phyloP scores from a whole-genome alignment of 441 rosid genomes.

The Biscutella laevigata region DNA sequence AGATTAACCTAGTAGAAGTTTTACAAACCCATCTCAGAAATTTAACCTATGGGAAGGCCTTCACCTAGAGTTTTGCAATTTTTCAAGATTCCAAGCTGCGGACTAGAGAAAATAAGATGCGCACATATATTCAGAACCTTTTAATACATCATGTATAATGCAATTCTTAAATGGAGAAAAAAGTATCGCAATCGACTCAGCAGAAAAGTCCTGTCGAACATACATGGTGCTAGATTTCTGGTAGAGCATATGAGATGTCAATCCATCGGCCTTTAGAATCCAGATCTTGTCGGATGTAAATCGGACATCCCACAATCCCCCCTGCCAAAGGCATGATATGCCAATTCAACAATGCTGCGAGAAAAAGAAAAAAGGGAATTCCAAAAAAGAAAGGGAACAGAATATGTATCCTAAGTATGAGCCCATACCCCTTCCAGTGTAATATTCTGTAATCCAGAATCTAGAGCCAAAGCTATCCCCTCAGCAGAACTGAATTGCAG shows the following conservation, averaged over 20 bases:
- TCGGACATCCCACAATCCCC: slow-evolving; percentile 63
- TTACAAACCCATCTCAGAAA: slow-evolving; percentile 6
- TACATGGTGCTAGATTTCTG: slow-evolving; percentile 39
- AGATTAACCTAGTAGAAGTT: neutral
- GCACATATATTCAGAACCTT: neutral
- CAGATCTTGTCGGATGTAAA: slow-evolving; percentile 66
- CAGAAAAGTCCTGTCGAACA: slow-evolving; percentile 26
- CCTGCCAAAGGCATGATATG: slow-evolving; percentile 40
- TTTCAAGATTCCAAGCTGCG: neutral
- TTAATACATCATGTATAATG: neutral
- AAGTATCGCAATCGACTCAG: slow-evolving; percentile 4
- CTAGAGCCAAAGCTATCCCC: slow-evolving; percentile 38
- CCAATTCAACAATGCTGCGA: slow-evolving; percentile 5
- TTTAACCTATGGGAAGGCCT: slow-evolving; percentile 3
- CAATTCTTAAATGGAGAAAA: neutral
- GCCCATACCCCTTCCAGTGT: slow-evolving; percentile 51
- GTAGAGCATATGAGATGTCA: slow-evolving; percentile 38
- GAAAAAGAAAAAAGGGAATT: neutral
- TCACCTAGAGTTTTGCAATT: neutral
- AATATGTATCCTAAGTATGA: neutral
- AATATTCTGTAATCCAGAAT: slow-evolving; percentile 44
- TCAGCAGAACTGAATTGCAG: slow-evolving; percentile 46
- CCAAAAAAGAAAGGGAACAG: no score
- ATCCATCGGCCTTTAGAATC: slow-evolving; percentile 60
- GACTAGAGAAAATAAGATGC: neutral